Evolutionary conservation across 441 rosid species (phyloP).

Genomic region (Eutrema salsugineum): DNA sequence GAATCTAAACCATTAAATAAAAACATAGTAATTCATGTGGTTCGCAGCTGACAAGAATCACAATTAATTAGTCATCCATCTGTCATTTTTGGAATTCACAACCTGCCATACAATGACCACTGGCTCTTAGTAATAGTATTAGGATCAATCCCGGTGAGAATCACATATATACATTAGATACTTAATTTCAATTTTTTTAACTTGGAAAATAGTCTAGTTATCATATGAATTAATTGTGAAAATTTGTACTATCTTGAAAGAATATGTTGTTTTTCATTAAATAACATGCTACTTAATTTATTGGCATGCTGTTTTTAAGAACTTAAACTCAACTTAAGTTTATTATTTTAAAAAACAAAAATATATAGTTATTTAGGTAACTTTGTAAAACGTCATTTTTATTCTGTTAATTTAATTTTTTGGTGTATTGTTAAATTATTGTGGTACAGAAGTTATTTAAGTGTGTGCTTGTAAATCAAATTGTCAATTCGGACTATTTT

Average conservation of each 20-base stretch:
- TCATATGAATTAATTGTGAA: too few species aligned
- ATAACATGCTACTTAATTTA: too few species aligned
- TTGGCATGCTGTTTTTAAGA: too few species aligned
- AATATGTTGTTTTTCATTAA: not conserved
- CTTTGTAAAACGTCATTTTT: not conserved
- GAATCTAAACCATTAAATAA: conserved; percentile 3
- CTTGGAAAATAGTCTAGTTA: too few species aligned
- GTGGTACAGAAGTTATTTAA: not conserved
- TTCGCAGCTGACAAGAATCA: conserved; percentile 18
- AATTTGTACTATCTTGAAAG: not conserved
- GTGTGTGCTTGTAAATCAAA: not conserved
- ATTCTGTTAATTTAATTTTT: not conserved
- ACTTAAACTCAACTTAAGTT: too few species aligned
- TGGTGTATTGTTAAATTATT: not conserved
- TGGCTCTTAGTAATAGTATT: not conserved
- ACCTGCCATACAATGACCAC: not conserved
- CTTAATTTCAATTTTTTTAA: not conserved
- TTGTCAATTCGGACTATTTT: too few species aligned
- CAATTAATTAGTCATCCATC: conserved; percentile 16
- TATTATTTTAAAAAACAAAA: not conserved
- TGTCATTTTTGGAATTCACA: conserved; percentile 18
- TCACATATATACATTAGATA: not conserved
- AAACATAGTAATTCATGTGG: not conserved
- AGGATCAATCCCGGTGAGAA: not conserved
- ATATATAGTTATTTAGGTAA: not conserved